Evolutionary conservation across 805 yeast genomes (phyloP).

Genomic region (Candida rishiriensis): DNA sequence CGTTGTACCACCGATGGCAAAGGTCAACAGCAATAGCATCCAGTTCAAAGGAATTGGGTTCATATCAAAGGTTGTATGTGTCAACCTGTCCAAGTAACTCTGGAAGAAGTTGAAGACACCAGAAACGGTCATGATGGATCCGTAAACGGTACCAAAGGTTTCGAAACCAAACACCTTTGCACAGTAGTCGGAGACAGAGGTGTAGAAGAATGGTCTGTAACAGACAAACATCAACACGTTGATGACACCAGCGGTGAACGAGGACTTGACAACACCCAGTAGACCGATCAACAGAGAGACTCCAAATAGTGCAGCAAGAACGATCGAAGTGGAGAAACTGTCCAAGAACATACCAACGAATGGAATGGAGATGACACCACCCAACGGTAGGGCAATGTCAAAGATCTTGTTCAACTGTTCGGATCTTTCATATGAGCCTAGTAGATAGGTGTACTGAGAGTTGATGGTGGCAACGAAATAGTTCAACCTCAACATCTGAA

Average conservation of each 20-base stretch:
- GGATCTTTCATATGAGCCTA: conserved; percentile 36
- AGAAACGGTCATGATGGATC: conserved; percentile 49
- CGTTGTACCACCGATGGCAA: conserved; percentile 39
- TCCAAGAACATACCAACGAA: conserved; percentile 50
- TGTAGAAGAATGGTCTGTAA: conserved; percentile 55
- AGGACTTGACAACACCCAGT: conserved; percentile 40
- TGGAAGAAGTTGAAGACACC: conserved; percentile 49
- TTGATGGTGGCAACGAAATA: conserved; percentile 56
- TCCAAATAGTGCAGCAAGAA: conserved; percentile 35
- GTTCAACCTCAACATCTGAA: conserved; percentile 53
- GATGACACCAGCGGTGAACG: conserved; percentile 37
- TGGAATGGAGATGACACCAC: conserved; percentile 52
- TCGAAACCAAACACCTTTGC: conserved; percentile 63
- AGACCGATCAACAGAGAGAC: conserved; percentile 44
- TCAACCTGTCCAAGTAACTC: conserved; percentile 40
- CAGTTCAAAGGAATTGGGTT: conserved; percentile 50
- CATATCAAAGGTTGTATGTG: conserved; percentile 50
- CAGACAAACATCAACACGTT: conserved; percentile 46
- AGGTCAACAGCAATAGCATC: conserved; percentile 35
- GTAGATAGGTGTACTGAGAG: conserved; percentile 47
- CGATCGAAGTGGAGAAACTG: conserved; percentile 41
- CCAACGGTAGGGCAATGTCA: conserved; percentile 52
- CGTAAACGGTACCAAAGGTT: conserved; percentile 56
- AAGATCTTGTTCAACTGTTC: conserved; percentile 41
- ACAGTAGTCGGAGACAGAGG: conserved; percentile 53